Evolutionary conservation across 306 rosid species (phyloP).

Genomic region (Crotalaria pallida): DNA sequence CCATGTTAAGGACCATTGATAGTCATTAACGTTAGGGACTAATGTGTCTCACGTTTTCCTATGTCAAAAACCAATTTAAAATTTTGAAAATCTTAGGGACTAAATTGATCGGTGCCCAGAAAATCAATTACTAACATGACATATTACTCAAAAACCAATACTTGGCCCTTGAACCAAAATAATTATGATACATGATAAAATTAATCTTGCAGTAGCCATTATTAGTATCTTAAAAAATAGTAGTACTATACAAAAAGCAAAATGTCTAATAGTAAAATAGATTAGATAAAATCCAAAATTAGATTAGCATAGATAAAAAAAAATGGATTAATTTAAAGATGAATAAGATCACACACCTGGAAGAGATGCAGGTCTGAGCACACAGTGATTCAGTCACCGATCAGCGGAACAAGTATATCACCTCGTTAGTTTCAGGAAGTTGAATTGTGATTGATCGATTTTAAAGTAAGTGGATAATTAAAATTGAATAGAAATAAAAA

Average conservation of each 20-base stretch:
- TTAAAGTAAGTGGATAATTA: neutral
- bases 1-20: no score
- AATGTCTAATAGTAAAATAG: neutral
- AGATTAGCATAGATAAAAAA: neutral
- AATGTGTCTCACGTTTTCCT: no score
- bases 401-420: conserved; percentile 22
- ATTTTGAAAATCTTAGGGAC: no score
- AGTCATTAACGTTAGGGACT: no score
- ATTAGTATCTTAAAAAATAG: no score
- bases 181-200: no score
- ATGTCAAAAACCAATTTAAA: no score
- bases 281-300: neutral
- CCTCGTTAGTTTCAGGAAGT: neutral
- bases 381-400: conserved; percentile 17
- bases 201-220: neutral
- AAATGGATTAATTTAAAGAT: neutral
- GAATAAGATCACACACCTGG: conserved; percentile 12
- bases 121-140: no score
- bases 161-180: no score
- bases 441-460: neutral
- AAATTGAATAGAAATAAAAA: neutral
- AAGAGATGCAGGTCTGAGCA: conserved; percentile 14
- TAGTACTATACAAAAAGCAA: neutral
- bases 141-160: no score
- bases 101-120: no score